Evolutionary conservation across 2,329 filamentous ascomycete species (phyloP).

Genomic region (Venturia carpophila): DNA sequence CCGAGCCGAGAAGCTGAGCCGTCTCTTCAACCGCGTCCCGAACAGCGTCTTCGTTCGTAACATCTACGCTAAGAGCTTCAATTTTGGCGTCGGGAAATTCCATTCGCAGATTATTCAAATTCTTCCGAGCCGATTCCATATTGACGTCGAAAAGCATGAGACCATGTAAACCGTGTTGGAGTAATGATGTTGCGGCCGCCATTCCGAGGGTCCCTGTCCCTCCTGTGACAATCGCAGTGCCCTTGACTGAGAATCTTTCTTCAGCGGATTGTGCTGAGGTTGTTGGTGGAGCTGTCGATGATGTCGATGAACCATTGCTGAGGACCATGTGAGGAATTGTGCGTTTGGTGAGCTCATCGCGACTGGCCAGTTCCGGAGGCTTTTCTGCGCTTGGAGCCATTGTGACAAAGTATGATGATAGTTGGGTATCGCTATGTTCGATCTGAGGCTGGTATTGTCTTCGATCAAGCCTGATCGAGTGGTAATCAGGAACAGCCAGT

Average conservation of each 20-base stretch:
- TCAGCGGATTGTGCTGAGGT: not conserved
- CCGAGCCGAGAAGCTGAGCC: constrained; percentile 39
- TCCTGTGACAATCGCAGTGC: constrained; percentile 47
- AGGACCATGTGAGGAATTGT: constrained; percentile 14
- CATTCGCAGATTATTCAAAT: constrained; percentile 40
- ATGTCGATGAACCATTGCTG: not conserved
- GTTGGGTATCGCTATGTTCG: not conserved
- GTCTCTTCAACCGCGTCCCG: constrained; percentile 36
- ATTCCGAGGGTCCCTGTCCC: constrained; percentile 58
- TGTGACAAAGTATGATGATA: not conserved
- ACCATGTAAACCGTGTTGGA: constrained; percentile 57
- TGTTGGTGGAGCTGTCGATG: constrained; percentile 4
- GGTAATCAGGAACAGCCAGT: not conserved
- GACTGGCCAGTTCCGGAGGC: not conserved
- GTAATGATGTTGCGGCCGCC: constrained; percentile 51
- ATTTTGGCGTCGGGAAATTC: constrained; percentile 51
- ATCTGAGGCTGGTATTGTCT: not conserved
- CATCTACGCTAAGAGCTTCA: constrained; percentile 47
- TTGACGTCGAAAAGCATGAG: constrained; percentile 55
- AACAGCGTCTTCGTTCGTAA: constrained; percentile 48
- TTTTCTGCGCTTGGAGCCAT: constrained; percentile 1
- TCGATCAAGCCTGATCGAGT: not conserved
- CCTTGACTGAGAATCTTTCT: constrained; percentile 12
- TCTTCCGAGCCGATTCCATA: constrained; percentile 34
- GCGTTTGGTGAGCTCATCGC: constrained; percentile 14